A percentile compares a stretch with the other conserved stretches of the same genome.
phyloP scores from a whole-genome alignment of 2,329 filamentous ascomycete genomes.

The Apiospora saccharicola region DNA sequence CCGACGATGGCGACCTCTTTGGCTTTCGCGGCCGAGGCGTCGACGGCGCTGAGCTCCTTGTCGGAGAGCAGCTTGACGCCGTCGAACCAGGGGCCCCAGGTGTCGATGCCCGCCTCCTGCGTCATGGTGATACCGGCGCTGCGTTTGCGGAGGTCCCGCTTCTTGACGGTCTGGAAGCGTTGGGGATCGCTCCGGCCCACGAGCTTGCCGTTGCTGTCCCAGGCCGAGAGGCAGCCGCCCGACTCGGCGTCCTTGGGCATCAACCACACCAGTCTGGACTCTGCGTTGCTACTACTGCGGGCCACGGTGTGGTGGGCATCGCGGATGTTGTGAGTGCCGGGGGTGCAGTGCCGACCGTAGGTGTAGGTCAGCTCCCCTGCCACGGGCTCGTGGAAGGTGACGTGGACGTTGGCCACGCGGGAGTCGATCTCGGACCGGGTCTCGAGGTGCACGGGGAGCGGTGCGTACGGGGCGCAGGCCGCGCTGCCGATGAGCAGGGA shows the following conservation, averaged over 20 bases:
- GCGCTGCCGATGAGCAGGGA: slow-evolving; percentile 26
- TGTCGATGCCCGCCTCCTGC: slow-evolving; percentile 56
- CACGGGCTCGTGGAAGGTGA: slow-evolving; percentile 35
- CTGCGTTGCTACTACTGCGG: slow-evolving; percentile 26
- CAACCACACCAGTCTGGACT: slow-evolving; percentile 44
- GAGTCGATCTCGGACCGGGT: slow-evolving; percentile 44
- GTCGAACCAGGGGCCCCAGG: slow-evolving; percentile 69
- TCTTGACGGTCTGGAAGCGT: slow-evolving; percentile 36
- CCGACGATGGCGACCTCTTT: slow-evolving; percentile 70
- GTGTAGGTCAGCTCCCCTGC: slow-evolving; percentile 42
- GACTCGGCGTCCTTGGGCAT: slow-evolving; percentile 40
- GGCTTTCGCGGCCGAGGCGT: slow-evolving; percentile 61
- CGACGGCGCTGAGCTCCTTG: slow-evolving; percentile 59
- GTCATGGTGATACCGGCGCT: slow-evolving; percentile 52
- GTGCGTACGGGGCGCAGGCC: slow-evolving; percentile 23
- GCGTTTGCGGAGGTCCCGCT: slow-evolving; percentile 38
- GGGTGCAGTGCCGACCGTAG: slow-evolving; percentile 42
- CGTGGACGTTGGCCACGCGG: slow-evolving; percentile 45
- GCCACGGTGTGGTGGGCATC: slow-evolving; percentile 41
- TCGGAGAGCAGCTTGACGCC: slow-evolving; percentile 65
- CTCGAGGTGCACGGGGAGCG: slow-evolving; percentile 44
- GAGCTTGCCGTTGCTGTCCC: slow-evolving; percentile 41
- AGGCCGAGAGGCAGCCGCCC: slow-evolving; percentile 51
- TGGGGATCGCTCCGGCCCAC: slow-evolving; percentile 47
- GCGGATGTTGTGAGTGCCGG: slow-evolving; percentile 22